Evolutionary conservation across 164 flowering plant species (phyloP), one percentile per base, ranked within the genome.

Genomic region (Pachysandra terminalis): DNA sequence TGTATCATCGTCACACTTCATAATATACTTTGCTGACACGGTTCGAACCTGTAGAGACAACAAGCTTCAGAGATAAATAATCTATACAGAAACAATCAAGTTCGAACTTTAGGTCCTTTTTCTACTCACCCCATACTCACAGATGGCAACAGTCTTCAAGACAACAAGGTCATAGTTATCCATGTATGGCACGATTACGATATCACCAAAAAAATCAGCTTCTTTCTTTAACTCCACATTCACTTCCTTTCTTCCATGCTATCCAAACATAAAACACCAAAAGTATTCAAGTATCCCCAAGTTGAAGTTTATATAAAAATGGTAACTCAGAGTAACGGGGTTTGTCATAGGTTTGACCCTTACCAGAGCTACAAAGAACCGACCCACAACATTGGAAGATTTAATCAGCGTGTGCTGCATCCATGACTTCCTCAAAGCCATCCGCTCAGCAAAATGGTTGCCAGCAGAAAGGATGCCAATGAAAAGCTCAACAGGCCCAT

Each of bases 1-100:
- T 56, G 93, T 88, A 69, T 88, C 93, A 75, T 88, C 93, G 62
- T 88, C 90, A 70, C 90, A 86, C 75, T 88, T 86, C 93, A 88
- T 88, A 21, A 88, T 79, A 68, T 81, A 79, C 60, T 78, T 82
- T 14, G 93, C 86, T 69, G 84, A 73, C 35, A 81, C 68, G 0
- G 79, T 71, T 26, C 79, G 90, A 67, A 79, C 82, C 92, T 87
- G 77, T 26, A 40, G 68, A 24, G 8, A 63, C 27, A 16, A 37
- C 14, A 55, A 24, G 45, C 4, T 28, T 35, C 40, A 24, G 15
- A 58, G 49, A 63, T 65, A 35, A 57, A 63, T 23, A 48, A 32
- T 51, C 21, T 32, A 49, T 1, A 59, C 52, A 19, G 53, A n/a
- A 24, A 19, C 13, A 9, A 19, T 48, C 9, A 13, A 41, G 28